Conservation (phyloP, 768 basidiomycete species). For the Auricularia auricula-judae region DNA sequence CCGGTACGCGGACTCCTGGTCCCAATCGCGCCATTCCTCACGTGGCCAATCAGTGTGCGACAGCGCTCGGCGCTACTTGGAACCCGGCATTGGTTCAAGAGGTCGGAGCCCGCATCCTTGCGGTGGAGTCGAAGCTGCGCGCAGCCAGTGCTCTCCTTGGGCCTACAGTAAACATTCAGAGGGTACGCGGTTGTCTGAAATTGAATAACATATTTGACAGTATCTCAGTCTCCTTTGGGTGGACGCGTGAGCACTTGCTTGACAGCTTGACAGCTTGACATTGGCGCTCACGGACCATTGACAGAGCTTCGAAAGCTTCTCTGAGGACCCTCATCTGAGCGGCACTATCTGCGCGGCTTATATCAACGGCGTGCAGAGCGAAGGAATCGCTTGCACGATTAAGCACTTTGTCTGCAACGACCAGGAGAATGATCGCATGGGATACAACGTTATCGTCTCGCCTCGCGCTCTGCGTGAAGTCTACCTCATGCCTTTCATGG, state of each 20-base stretch:
- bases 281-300: neutral
- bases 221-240: slow-evolving; percentile 50
- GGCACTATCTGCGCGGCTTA: slow-evolving; percentile 63
- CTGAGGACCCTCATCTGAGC: slow-evolving; percentile 66
- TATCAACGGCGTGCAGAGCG: slow-evolving; percentile 63
- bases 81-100: slow-evolving; percentile 53
- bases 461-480: slow-evolving; percentile 46
- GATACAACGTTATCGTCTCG: slow-evolving; percentile 40
- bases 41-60: slow-evolving; percentile 36
- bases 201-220: neutral
- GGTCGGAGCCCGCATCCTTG: slow-evolving; percentile 54
- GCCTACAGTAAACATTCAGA: slow-evolving; percentile 78
- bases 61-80: slow-evolving; percentile 67
- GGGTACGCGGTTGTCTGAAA: slow-evolving; percentile 29
- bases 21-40: neutral
- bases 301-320: slow-evolving; percentile 68
- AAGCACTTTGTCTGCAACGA: slow-evolving; percentile 85
- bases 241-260: slow-evolving; percentile 38
- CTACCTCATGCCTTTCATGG: slow-evolving; percentile 52
- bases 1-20: slow-evolving; percentile 32
- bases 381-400: slow-evolving; percentile 67
- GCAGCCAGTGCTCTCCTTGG: slow-evolving; percentile 62
- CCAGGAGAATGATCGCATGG: slow-evolving; percentile 68
- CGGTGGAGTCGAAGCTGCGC: slow-evolving; percentile 58
- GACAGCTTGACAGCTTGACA: slow-evolving; percentile 1